phyloP scores from a whole-genome alignment of 345 rosid species.

The Camelina laxa region DNA sequence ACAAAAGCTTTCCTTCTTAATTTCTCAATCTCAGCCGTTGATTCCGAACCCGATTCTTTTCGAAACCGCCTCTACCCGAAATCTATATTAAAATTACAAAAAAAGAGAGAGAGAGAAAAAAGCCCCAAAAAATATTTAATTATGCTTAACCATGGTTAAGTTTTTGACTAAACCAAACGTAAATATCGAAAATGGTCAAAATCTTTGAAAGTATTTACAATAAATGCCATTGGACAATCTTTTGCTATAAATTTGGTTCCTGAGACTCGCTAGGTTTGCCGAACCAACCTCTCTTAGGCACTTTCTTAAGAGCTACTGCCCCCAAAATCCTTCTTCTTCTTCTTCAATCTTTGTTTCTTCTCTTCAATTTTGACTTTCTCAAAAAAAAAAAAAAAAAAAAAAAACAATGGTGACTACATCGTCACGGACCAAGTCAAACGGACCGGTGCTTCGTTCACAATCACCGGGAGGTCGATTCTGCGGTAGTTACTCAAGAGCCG shows the following conservation, averaged over 20 bases:
- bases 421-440: slow-evolving; percentile 42
- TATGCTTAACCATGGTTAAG: slow-evolving; percentile 42
- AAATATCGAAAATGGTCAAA: slow-evolving; percentile 35
- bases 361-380: slow-evolving; percentile 1
- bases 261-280: slow-evolving; percentile 50
- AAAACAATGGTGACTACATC: slow-evolving; percentile 37
- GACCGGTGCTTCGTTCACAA: slow-evolving; percentile 38
- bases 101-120: not conserved
- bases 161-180: slow-evolving; percentile 26
- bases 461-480: slow-evolving; percentile 42
- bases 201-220: slow-evolving; percentile 24
- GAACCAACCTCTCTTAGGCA: slow-evolving; percentile 40
- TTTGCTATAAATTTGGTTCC: slow-evolving; percentile 42
- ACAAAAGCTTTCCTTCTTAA: slow-evolving; percentile 7
- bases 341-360: not conserved
- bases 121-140: not conserved
- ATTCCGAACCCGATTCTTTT: slow-evolving; percentile 40
- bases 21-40: slow-evolving; percentile 38
- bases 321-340: not conserved
- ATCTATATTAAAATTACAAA: not conserved
- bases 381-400: not conserved
- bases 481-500: slow-evolving; percentile 33
- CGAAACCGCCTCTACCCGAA: slow-evolving; percentile 32
- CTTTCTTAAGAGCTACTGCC: slow-evolving; percentile 8
- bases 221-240: slow-evolving; percentile 30